Evolutionary conservation across 106 monocot genomes (phyloP).

Genomic region (Dioscorea alata): DNA sequence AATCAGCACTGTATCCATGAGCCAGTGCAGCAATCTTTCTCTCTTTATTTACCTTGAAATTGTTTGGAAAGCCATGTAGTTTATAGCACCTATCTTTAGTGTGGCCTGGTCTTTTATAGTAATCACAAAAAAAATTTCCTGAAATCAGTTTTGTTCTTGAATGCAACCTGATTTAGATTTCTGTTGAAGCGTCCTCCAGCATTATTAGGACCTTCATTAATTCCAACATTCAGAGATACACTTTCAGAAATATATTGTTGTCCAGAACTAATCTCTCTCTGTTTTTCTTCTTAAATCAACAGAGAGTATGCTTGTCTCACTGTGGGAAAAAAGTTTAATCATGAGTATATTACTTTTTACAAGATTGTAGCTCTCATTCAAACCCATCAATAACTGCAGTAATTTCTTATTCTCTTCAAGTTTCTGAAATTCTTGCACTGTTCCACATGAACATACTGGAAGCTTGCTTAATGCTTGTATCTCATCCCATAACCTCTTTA

Average conservation of each 20-base stretch:
- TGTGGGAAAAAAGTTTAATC: no score
- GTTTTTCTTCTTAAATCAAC: constrained; percentile 15
- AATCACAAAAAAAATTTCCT: not conserved
- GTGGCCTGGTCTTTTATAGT: not conserved
- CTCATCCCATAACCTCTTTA: no score
- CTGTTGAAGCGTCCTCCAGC: no score
- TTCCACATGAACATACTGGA: no score
- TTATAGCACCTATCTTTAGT: not conserved
- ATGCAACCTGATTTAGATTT: no score
- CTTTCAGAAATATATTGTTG: not conserved
- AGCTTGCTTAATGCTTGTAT: no score
- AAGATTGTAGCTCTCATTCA: no score
- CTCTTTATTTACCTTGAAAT: not conserved
- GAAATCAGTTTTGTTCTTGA: not conserved
- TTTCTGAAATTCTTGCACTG: no score
- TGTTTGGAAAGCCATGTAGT: not conserved
- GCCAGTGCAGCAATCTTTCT: not conserved
- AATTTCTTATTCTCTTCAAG: no score
- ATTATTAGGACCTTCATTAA: not conserved
- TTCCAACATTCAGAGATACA: not conserved
- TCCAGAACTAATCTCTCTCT: not conserved
- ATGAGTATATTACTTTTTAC: no score
- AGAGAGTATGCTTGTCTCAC: not conserved
- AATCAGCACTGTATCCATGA: no score
- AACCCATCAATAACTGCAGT: no score